A percentile compares a stretch with the other conserved stretches of the same genome.
Conservation (phyloP, 31 red algal species). For the Porphyra umbilicalis region DNA sequence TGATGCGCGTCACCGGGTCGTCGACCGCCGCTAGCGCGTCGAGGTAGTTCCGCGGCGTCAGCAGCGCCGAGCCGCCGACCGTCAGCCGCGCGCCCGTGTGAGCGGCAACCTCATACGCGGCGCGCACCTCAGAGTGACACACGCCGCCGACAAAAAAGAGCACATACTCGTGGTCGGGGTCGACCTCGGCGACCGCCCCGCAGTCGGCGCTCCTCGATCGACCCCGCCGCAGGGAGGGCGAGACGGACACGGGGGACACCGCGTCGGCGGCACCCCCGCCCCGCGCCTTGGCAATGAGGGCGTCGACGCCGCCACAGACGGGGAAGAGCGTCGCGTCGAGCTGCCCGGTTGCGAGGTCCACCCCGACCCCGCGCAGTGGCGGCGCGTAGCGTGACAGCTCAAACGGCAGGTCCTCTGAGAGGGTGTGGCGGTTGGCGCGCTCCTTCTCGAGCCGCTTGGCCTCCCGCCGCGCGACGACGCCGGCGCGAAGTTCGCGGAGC, state of each 20-base stretch:
- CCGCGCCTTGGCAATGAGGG: constrained; percentile 14
- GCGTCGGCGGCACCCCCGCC: constrained; percentile 10
- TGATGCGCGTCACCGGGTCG: constrained; percentile 57
- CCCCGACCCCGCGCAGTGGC: constrained; percentile 63
- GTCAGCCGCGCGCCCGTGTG: constrained; percentile 49
- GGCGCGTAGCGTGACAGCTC: constrained; percentile 67
- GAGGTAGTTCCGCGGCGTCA: constrained; percentile 53
- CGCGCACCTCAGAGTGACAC: constrained; percentile 59
- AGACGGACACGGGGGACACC: not conserved
- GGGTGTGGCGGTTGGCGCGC: constrained; percentile 1
- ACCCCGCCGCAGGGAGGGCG: not conserved
- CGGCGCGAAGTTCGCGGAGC: not conserved
- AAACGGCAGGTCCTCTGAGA: constrained; percentile 21
- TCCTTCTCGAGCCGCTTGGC: constrained; percentile 25
- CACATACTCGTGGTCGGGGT: constrained; percentile 50
- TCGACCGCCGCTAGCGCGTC: constrained; percentile 34
- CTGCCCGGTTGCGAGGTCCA: constrained; percentile 66
- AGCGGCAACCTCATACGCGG: constrained; percentile 60
- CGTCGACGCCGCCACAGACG: not conserved
- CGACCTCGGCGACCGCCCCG: constrained; percentile 19
- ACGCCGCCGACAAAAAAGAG: constrained; percentile 78
- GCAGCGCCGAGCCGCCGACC: constrained; percentile 60
- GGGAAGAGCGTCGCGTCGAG: constrained; percentile 52
- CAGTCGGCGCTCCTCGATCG: not conserved
- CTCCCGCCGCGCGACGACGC: not conserved